Evolutionary conservation across 139 green algal genomes (phyloP).

Genomic region (Chlamydomonas asymmetrica): DNA sequence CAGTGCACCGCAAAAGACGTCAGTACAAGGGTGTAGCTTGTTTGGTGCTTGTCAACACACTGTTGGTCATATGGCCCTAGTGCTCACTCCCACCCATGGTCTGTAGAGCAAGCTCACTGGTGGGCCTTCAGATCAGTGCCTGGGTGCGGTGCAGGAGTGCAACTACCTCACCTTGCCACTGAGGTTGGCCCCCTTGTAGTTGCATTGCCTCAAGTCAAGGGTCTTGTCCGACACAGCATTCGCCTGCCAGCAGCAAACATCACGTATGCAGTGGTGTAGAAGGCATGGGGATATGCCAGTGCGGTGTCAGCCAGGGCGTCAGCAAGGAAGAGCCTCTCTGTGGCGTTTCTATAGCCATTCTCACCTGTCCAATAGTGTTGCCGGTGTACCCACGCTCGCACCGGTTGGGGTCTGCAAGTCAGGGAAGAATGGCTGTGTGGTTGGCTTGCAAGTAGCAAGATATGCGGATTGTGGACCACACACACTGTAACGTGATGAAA

Average conservation of each 20-base stretch:
- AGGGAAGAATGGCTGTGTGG: background rate
- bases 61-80: too few relatives aligned
- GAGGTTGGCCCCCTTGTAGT: constrained; percentile 44
- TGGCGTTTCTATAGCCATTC: background rate
- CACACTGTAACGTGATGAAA: background rate
- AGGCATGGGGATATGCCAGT: background rate
- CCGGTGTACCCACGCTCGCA: constrained; percentile 85
- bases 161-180: too few relatives aligned
- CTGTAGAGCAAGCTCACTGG: too few relatives aligned
- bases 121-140: too few relatives aligned
- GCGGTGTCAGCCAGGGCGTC: background rate
- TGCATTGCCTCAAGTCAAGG: constrained; percentile 88
- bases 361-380: constrained; percentile 91
- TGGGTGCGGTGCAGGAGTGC: too few relatives aligned
- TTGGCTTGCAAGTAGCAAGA: background rate
- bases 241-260: constrained; percentile 55
- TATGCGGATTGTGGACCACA: background rate
- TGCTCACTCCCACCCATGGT: too few relatives aligned
- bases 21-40: too few relatives aligned
- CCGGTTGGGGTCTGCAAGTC: constrained; percentile 66
- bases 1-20: too few relatives aligned
- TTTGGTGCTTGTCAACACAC: too few relatives aligned
- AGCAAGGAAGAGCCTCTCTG: background rate
- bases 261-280: background rate
- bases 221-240: constrained; percentile 93